A percentile compares a stretch with the other conserved stretches of the same genome.
Conservation (phyloP, 148 eudicot genomes). For the Vaccinium macrocarpon region DNA sequence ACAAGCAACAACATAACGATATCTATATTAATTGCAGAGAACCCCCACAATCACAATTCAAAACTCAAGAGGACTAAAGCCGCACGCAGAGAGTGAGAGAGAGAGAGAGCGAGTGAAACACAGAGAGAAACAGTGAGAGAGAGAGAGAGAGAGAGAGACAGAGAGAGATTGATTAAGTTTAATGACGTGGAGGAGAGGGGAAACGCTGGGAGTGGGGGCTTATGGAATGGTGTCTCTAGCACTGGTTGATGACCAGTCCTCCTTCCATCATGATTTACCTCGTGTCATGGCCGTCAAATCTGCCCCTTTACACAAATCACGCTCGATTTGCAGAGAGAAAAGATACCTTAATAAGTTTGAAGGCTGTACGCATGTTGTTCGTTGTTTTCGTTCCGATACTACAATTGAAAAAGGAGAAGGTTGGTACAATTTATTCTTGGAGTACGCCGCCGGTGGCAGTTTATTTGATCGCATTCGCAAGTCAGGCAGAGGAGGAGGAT, state of each 20-base stretch:
- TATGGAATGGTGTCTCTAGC: neutral
- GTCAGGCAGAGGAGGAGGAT: neutral
- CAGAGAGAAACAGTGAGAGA: neutral
- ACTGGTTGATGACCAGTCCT: neutral
- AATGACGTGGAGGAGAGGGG: neutral
- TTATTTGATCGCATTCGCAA: slow-evolving; percentile 1
- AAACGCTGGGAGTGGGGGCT: neutral
- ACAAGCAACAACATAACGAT: too few relatives aligned
- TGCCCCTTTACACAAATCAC: neutral
- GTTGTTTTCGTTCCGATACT: neutral
- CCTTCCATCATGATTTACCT: neutral
- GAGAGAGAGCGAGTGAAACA: too few relatives aligned
- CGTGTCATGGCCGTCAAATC: slow-evolving; percentile 5
- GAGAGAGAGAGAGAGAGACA: too few relatives aligned
- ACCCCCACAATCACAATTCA: too few relatives aligned
- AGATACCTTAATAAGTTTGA: neutral
- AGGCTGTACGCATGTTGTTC: slow-evolving; percentile 9
- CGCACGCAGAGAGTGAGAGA: too few relatives aligned
- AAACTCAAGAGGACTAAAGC: too few relatives aligned
- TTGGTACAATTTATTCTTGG: slow-evolving; percentile 16
- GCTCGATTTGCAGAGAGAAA: neutral
- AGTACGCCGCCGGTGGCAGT: slow-evolving; percentile 20
- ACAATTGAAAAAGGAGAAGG: neutral
- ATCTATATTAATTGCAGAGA: too few relatives aligned
- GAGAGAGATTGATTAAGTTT: neutral